These are phyloP conservation scores for Cryptococcus sp. DNA, from an alignment of 1,284 basidiomycete species.

Conservation along the genomic window DNA sequence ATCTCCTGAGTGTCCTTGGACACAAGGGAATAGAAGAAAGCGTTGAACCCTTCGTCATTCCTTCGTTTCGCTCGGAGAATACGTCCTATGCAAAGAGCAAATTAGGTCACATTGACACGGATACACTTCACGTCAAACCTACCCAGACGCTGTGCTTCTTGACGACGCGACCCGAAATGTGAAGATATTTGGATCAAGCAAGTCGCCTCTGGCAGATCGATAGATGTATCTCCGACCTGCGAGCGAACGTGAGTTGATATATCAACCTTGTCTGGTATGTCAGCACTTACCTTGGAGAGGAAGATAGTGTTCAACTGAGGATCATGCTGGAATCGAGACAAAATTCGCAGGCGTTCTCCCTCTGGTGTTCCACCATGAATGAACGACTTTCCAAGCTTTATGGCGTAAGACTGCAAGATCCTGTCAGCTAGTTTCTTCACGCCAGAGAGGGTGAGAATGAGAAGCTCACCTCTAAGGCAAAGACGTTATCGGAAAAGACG, in stretches of 20 bases:
- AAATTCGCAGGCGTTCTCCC: constrained; percentile 90
- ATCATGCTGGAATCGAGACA: constrained; percentile 95
- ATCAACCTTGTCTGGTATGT: constrained; percentile 7
- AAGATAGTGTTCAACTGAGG: constrained; percentile 98
- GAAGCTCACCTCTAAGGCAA: constrained; percentile 80
- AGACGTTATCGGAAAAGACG: constrained; percentile 99
- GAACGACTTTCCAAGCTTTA: constrained; percentile 88
- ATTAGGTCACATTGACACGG: not conserved
- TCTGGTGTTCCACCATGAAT: constrained; percentile 97
- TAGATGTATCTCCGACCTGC: constrained; percentile 98
- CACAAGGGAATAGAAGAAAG: constrained; percentile 98
- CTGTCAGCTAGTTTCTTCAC: constrained; percentile 14
- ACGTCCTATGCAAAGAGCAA: constrained; percentile 62
- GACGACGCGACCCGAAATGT: constrained; percentile 96
- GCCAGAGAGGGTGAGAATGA: not conserved
- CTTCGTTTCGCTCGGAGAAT: constrained; percentile 95
- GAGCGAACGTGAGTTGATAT: constrained; percentile 16
- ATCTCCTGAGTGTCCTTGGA: constrained; percentile 99
- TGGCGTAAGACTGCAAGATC: constrained; percentile 79
- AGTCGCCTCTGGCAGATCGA: constrained; percentile 97
- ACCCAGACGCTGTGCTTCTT: constrained; percentile 96
- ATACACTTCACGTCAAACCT: constrained; percentile 29
- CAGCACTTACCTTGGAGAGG: constrained; percentile 75
- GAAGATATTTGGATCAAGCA: constrained; percentile 99
- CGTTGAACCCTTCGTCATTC: constrained; percentile 99